These are phyloP conservation scores for Wallacemonas rigidus DNA, from an alignment of 208 protist species.

Conservation along the genomic window DNA sequence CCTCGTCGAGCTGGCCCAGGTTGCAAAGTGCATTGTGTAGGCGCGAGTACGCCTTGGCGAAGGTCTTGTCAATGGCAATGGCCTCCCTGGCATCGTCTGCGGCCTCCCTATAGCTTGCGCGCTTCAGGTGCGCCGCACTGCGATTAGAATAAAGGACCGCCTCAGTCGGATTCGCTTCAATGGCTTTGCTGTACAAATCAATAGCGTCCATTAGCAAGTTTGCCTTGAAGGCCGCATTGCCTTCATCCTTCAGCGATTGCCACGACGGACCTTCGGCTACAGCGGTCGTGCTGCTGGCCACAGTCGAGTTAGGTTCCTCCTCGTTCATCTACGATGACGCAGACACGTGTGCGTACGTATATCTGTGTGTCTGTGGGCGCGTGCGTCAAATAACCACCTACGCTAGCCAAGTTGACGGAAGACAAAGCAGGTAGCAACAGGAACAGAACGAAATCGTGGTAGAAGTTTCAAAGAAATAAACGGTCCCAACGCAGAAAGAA, in stretches of 20 bases:
- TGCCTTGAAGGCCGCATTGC: slow-evolving; percentile 90
- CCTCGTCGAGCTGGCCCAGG: slow-evolving; percentile 66
- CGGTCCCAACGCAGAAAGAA: too few relatives aligned
- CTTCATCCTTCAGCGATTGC: slow-evolving; percentile 79
- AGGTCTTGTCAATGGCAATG: slow-evolving; percentile 74
- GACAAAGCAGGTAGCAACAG: too few relatives aligned
- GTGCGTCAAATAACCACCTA: too few relatives aligned
- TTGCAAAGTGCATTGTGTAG: slow-evolving; percentile 83
- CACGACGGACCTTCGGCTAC: slow-evolving; percentile 16
- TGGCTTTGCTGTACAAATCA: slow-evolving; percentile 81
- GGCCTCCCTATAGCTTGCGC: slow-evolving; percentile 52
- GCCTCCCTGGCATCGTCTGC: slow-evolving; percentile 69
- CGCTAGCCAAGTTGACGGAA: too few relatives aligned
- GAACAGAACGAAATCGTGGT: too few relatives aligned
- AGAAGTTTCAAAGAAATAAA: too few relatives aligned
- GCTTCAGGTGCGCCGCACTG: slow-evolving; percentile 83
- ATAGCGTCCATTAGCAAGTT: slow-evolving; percentile 80
- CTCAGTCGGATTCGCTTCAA: slow-evolving; percentile 56
- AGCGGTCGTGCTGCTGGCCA: too few relatives aligned
- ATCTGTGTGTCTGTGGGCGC: too few relatives aligned
- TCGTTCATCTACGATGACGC: not conserved
- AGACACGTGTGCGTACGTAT: too few relatives aligned
- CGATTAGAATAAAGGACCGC: slow-evolving; percentile 94
- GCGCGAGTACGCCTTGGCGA: slow-evolving; percentile 86
- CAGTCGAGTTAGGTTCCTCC: not conserved